These are phyloP conservation scores for Phoma sp. DNA, from an alignment of 2,329 filamentous ascomycete genomes.

Conservation along the genomic window DNA sequence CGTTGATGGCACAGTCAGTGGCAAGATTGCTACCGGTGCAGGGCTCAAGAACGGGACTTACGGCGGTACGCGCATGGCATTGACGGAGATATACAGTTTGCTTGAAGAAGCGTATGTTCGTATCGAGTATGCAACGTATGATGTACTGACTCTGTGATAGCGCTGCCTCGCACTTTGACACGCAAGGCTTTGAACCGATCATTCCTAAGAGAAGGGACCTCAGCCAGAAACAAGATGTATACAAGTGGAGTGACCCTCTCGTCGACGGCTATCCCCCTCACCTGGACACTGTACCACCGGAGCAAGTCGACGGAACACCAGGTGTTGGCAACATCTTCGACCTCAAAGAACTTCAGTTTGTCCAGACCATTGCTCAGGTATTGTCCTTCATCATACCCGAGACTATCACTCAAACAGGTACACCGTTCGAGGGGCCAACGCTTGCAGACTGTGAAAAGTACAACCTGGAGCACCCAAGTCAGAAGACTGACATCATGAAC, in stretches of 20 bases:
- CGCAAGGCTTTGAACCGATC: conserved; percentile 15
- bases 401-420: background rate
- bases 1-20: background rate
- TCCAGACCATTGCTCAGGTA: background rate
- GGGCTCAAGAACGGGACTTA: conserved; percentile 11
- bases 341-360: background rate
- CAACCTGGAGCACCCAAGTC: conserved; percentile 7
- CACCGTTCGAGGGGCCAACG: conserved; percentile 12
- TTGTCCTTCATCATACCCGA: conserved; percentile 12
- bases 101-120: conserved; percentile 9
- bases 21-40: background rate
- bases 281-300: conserved; percentile 1
- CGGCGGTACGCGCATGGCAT: conserved; percentile 8
- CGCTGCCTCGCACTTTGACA: conserved; percentile 8
- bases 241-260: conserved; percentile 7
- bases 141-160: background rate
- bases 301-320: background rate
- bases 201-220: conserved; percentile 10
- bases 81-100: conserved; percentile 14
- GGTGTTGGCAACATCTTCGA: conserved; percentile 8
- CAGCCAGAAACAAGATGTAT: conserved; percentile 1
- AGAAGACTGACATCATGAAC: conserved; percentile 17
- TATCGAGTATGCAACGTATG: no score
- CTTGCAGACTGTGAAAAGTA: conserved; percentile 17
- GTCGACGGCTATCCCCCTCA: conserved; percentile 6